Evolutionary conservation across 2,329 filamentous ascomycete species (phyloP).

Genomic region (Venturia aucupariae): DNA sequence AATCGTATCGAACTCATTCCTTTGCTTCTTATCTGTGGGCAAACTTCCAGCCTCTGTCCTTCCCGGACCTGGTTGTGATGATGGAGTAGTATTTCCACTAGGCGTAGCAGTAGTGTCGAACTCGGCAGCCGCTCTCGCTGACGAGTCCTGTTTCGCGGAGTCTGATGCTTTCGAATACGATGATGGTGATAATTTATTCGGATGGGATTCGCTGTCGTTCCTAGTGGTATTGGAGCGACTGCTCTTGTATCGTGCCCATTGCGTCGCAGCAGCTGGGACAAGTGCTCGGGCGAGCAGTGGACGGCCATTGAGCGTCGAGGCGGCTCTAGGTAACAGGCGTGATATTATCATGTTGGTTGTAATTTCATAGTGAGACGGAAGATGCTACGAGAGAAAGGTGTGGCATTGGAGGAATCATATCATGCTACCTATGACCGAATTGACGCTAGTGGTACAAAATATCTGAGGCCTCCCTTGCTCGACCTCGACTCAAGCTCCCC

Average conservation of each 20-base stretch:
- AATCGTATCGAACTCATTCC: conserved; percentile 19
- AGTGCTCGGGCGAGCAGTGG: conserved; percentile 4
- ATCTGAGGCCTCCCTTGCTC: no score
- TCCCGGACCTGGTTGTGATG: conserved; percentile 22
- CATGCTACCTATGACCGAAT: no score
- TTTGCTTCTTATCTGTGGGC: not conserved
- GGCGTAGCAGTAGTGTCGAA: conserved; percentile 23
- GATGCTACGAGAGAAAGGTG: no score
- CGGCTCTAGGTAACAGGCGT: not conserved
- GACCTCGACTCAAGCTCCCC: no score
- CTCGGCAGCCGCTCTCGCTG: conserved; percentile 28
- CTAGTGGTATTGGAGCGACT: not conserved
- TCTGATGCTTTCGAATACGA: not conserved
- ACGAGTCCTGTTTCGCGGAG: conserved; percentile 19
- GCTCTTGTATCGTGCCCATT: conserved; percentile 12
- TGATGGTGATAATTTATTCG: not conserved
- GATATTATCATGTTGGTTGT: conserved; percentile 5
- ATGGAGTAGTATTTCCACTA: conserved; percentile 22
- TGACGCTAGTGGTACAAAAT: no score
- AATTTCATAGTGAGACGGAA: not conserved
- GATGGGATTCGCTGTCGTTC: not conserved
- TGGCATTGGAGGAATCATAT: not conserved
- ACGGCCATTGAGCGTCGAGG: not conserved
- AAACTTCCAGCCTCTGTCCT: not conserved
- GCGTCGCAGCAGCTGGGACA: not conserved